phyloP scores from a whole-genome alignment of 2,329 filamentous ascomycete species.

The Colletotrichum incanum region DNA sequence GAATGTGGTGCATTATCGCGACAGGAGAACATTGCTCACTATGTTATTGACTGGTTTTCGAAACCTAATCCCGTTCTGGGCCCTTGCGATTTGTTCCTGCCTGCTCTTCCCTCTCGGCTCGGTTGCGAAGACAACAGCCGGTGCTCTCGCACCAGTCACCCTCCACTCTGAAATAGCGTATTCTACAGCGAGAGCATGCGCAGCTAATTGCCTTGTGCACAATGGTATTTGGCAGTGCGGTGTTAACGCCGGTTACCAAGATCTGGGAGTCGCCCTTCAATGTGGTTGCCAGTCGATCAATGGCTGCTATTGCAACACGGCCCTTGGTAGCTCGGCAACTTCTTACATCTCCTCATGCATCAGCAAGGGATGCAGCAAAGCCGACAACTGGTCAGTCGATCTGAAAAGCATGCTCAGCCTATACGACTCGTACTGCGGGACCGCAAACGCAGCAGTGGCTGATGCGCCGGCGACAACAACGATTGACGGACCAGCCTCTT shows the following conservation, averaged over 20 bases:
- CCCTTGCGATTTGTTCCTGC: neutral
- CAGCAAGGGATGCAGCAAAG: conserved; percentile 44
- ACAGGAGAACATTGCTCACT: neutral
- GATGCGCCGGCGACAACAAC: conserved; percentile 25
- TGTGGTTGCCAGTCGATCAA: conserved; percentile 48
- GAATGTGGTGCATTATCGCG: neutral
- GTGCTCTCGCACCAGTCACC: conserved; percentile 39
- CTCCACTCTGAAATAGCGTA: conserved; percentile 36
- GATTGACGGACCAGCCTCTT: neutral
- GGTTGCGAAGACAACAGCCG: conserved; percentile 25
- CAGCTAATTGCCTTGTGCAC: conserved; percentile 46
- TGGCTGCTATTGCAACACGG: conserved; percentile 47
- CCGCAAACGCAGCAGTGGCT: conserved; percentile 45
- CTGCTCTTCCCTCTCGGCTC: neutral
- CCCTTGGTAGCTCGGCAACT: conserved; percentile 46
- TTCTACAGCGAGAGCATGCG: conserved; percentile 46
- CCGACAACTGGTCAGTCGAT: conserved; percentile 45
- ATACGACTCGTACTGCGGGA: conserved; percentile 47
- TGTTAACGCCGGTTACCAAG: conserved; percentile 43
- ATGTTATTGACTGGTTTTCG: neutral
- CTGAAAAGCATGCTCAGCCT: conserved; percentile 45
- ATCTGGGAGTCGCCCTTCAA: conserved; percentile 45
- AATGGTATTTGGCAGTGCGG: conserved; percentile 45
- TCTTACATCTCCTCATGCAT: conserved; percentile 47
- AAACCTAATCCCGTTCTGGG: neutral